A percentile compares a stretch with the other conserved stretches of the same genome.
Evolutionary conservation across 768 basidiomycete species (phyloP).

Genomic region (Kwoniella sp.): DNA sequence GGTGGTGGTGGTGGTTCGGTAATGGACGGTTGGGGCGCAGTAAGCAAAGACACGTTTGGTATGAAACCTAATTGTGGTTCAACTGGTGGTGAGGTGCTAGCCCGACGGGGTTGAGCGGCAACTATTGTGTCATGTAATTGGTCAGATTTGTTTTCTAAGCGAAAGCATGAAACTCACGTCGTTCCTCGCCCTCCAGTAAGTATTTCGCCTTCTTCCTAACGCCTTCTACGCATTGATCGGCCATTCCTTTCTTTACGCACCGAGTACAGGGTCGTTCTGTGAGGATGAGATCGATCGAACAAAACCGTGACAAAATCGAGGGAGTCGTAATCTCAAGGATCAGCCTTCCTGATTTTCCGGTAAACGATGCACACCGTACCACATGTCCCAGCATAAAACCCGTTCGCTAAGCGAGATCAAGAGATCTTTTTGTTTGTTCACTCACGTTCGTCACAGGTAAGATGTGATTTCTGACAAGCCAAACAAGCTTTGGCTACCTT

Average conservation of each 20-base stretch:
- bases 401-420: conserved; percentile 1
- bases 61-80: conserved; percentile 9
- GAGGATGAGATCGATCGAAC: conserved; percentile 5
- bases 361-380: background rate
- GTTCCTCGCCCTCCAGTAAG: conserved; percentile 87
- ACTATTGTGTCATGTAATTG: background rate
- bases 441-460: conserved; percentile 98
- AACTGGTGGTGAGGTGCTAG: conserved; percentile 14
- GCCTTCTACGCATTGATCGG: conserved; percentile 85
- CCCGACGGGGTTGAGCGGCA: conserved; percentile 12
- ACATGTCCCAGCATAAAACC: background rate
- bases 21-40: conserved; percentile 2
- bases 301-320: too few relatives aligned
- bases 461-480: conserved; percentile 93
- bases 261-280: conserved; percentile 93
- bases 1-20: conserved; percentile 23
- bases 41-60: conserved; percentile 14
- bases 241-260: conserved; percentile 90
- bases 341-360: conserved; percentile 1
- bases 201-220: conserved; percentile 98
- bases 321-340: conserved; percentile 15
- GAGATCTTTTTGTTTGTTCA: conserved; percentile 30
- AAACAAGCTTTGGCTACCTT: conserved; percentile 72
- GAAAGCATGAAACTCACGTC: conserved; percentile 61
- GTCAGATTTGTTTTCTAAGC: background rate